Conservation (phyloP, 345 rosid species). For the Aquilaria sinensis region DNA sequence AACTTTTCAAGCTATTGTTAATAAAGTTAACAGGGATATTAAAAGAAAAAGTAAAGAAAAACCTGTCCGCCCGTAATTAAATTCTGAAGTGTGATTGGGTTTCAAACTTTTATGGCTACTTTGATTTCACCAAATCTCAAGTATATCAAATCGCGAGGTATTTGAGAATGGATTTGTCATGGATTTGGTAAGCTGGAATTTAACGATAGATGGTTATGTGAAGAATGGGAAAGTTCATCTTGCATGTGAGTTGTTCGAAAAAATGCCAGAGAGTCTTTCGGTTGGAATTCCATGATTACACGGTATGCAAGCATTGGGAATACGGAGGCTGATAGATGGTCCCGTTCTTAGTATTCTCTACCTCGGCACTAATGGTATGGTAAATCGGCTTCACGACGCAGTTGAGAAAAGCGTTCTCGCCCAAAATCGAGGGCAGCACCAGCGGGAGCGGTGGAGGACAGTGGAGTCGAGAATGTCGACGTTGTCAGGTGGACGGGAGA, state of each 20-base stretch:
- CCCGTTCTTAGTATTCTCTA: slow-evolving; percentile 75
- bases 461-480: slow-evolving; percentile 67
- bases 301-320: slow-evolving; percentile 34
- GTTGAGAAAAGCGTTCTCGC: slow-evolving; percentile 66
- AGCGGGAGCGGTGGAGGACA: slow-evolving; percentile 71
- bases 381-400: slow-evolving; percentile 80
- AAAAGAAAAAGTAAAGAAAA: too few species aligned
- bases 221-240: slow-evolving; percentile 27
- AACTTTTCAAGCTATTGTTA: too few species aligned
- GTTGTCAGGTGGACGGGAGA: slow-evolving; percentile 83
- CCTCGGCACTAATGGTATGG: slow-evolving; percentile 62
- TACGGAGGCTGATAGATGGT: slow-evolving; percentile 49
- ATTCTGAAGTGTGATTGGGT: too few species aligned
- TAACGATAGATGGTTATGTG: slow-evolving; percentile 42
- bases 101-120: too few species aligned
- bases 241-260: slow-evolving; percentile 51
- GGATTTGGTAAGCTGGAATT: slow-evolving; percentile 53
- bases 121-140: too few species aligned
- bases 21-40: too few species aligned
- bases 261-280: slow-evolving; percentile 45
- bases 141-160: slow-evolving; percentile 11
- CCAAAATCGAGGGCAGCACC: slow-evolving; percentile 67
- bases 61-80: too few species aligned
- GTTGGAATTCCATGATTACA: slow-evolving; percentile 60
- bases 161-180: slow-evolving; percentile 32